These are phyloP conservation scores for Chernovozyma sophiae-reginae DNA, from an alignment of 1,139 yeast genomes.

Conservation along the genomic window DNA sequence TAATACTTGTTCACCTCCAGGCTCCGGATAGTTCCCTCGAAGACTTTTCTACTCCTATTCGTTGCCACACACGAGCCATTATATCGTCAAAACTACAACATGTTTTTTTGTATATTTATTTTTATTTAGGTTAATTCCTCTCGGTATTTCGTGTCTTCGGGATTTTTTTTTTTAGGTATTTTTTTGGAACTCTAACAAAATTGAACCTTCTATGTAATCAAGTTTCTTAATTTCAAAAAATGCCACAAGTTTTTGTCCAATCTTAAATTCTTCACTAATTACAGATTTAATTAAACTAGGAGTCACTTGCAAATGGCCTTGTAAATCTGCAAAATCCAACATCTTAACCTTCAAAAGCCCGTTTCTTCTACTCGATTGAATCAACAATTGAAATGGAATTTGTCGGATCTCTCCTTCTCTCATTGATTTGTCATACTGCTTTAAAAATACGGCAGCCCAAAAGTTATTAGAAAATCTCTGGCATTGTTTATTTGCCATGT, in stretches of 20 bases:
- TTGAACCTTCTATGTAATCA: conserved; percentile 32
- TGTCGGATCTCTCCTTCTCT: conserved; percentile 13
- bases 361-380: conserved; percentile 24
- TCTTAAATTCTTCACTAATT: conserved; percentile 15
- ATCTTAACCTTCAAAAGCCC: conserved; percentile 26
- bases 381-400: conserved; percentile 22
- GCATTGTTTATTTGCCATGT: conserved; percentile 22
- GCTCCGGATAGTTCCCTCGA: too few relatives aligned
- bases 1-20: too few relatives aligned
- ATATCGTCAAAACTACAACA: too few relatives aligned
- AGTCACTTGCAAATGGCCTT: conserved; percentile 22
- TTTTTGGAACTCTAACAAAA: conserved; percentile 16
- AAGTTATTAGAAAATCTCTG: conserved; percentile 27
- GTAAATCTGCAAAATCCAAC: conserved; percentile 24
- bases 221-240: conserved; percentile 20
- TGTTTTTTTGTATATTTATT: neutral
- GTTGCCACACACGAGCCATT: too few relatives aligned
- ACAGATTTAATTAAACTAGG: conserved; percentile 17
- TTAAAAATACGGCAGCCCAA: conserved; percentile 39
- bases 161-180: too few relatives aligned
- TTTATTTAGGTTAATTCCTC: neutral
- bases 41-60: too few relatives aligned
- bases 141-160: too few relatives aligned
- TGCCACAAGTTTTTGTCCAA: conserved; percentile 21
- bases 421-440: conserved; percentile 20